phyloP scores from a whole-genome alignment of 352 stramenopile species.

The Elongisporangium prolatum region DNA sequence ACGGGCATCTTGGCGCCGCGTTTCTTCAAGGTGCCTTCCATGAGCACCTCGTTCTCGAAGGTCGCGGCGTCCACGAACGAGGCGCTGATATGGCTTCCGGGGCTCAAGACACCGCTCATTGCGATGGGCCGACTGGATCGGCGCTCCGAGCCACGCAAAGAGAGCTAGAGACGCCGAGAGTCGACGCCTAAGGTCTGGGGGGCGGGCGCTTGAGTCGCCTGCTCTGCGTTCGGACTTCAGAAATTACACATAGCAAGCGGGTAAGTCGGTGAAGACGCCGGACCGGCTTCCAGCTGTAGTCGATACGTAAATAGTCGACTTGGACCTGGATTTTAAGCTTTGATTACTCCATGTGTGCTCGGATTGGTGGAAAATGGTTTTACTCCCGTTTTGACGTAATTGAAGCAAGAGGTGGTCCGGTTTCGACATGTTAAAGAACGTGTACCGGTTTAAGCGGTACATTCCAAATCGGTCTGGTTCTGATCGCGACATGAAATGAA shows the following conservation, averaged over 20 bases:
- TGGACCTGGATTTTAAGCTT: neutral
- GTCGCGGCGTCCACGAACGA: constrained; percentile 1
- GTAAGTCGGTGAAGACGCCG: neutral
- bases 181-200: neutral
- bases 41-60: constrained; percentile 19
- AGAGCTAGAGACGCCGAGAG: neutral
- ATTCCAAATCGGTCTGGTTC: neutral
- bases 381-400: neutral
- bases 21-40: constrained; percentile 76
- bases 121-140: neutral
- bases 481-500: neutral
- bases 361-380: neutral
- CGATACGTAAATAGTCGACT: neutral
- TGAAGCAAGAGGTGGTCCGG: neutral
- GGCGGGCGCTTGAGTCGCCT: neutral
- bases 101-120: neutral
- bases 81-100: neutral
- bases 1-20: constrained; percentile 59
- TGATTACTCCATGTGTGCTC: neutral
- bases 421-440: neutral
- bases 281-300: neutral
- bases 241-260: neutral
- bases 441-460: neutral
- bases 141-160: neutral
- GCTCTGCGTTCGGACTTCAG: neutral